Conservation (phyloP, 768 basidiomycete genomes). For the Leccinellum rugosiceps region DNA sequence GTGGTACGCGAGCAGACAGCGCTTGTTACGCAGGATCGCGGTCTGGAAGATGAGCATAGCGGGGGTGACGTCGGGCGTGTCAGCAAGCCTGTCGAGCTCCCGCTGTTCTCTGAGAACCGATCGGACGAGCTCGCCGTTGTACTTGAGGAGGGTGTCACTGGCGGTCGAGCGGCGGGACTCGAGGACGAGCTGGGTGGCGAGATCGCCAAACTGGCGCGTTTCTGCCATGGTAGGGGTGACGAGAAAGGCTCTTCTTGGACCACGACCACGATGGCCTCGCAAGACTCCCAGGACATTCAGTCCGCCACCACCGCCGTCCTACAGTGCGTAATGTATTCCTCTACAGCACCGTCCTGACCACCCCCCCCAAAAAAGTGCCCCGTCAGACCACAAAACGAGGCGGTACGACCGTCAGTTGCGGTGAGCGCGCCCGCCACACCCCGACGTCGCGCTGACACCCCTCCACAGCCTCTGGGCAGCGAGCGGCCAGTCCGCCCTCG, state of each 20-base stretch:
- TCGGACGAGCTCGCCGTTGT: conserved; percentile 87
- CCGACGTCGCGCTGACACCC: background rate
- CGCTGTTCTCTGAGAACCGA: conserved; percentile 88
- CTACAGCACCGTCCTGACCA: conserved; percentile 1
- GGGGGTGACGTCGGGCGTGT: conserved; percentile 47
- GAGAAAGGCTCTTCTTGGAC: background rate
- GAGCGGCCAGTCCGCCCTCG: conserved; percentile 85
- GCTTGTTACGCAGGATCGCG: conserved; percentile 87
- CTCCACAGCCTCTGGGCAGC: conserved; percentile 82
- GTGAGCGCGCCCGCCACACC: conserved; percentile 37
- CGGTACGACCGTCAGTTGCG: conserved; percentile 95
- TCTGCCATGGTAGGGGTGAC: conserved; percentile 36
- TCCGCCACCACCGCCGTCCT: conserved; percentile 39
- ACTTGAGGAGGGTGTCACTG: conserved; percentile 83
- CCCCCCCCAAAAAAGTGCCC: conserved; percentile 38
- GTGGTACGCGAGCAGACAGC: conserved; percentile 94
- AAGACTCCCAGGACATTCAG: conserved; percentile 48
- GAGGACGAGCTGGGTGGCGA: conserved; percentile 81
- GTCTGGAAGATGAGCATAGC: conserved; percentile 85
- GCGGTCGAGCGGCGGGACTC: conserved; percentile 85
- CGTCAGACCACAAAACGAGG: conserved; percentile 83
- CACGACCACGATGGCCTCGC: conserved; percentile 26
- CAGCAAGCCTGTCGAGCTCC: conserved; percentile 65
- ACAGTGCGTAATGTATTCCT: conserved; percentile 26
- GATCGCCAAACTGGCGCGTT: conserved; percentile 74